Percentiles rank a stretch among this genome's conserved stretches.
phyloP scores from a whole-genome alignment of 2,329 filamentous ascomycete genomes.

The Diaporthe sp. region DNA sequence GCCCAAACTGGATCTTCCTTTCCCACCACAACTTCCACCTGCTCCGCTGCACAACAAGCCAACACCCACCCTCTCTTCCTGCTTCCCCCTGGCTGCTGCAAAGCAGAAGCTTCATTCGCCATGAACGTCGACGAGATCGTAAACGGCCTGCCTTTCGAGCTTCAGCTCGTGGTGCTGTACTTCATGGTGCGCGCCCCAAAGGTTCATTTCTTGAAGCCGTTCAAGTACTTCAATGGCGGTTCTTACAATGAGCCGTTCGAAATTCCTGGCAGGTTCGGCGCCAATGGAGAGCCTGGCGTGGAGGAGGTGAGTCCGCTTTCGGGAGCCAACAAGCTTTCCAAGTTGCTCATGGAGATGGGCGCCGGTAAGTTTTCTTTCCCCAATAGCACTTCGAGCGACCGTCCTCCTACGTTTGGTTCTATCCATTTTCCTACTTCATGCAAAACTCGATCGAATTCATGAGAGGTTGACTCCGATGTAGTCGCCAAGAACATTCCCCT shows the following conservation, averaged over 20 bases:
- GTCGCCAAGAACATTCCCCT: accelerated
- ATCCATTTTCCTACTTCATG: neutral
- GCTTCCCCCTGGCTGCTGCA: neutral
- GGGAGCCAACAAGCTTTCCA: neutral
- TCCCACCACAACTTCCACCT: neutral
- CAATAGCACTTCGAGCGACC: neutral
- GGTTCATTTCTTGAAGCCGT: neutral
- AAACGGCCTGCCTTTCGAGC: neutral
- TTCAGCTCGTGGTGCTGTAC: neutral
- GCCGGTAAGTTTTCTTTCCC: neutral
- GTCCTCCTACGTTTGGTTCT: neutral
- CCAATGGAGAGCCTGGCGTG: neutral
- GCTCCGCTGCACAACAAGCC: neutral
- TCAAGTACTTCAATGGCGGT: neutral
- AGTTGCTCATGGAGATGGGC: accelerated
- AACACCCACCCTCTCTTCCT: neutral
- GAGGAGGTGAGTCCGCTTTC: neutral
- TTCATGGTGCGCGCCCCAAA: neutral
- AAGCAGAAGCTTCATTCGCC: neutral
- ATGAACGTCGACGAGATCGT: neutral
- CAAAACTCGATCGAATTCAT: neutral
- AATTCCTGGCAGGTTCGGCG: neutral
- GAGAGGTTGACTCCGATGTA: neutral
- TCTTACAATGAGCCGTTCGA: neutral
- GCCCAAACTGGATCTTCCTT: neutral